Percentiles rank a stretch among this genome's conserved stretches.
Evolutionary conservation across 176 grass and related monocot species (phyloP).

Genomic region (Avena eriantha): DNA sequence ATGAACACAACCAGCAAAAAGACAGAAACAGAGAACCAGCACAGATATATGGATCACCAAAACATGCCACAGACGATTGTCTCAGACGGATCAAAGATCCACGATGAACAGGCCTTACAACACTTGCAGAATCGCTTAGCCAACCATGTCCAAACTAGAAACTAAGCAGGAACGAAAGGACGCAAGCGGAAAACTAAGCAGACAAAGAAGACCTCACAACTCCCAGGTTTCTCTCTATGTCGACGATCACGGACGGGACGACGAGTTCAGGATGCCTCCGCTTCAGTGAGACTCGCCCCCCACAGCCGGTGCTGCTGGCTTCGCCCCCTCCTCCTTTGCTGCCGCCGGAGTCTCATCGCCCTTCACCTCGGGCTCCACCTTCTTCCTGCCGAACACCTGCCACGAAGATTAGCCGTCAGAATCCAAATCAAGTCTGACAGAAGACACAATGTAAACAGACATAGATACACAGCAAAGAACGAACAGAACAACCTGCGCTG

Average conservation of each 20-base stretch:
- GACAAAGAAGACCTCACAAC: neutral
- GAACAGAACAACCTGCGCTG: neutral
- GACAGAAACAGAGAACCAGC: too few species aligned
- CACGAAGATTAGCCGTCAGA: neutral
- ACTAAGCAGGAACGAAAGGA: neutral
- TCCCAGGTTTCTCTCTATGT: neutral
- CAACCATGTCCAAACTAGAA: neutral
- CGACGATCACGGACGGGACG: neutral
- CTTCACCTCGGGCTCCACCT: constrained; percentile 46
- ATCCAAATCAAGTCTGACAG: neutral
- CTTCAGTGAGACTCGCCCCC: constrained; percentile 26
- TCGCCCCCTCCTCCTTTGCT: neutral
- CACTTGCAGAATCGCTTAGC: neutral
- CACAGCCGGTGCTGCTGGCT: neutral
- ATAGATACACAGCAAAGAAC: neutral
- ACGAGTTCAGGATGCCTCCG: constrained; percentile 13
- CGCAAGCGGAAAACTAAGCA: neutral
- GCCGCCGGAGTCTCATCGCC: neutral
- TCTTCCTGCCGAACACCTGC: constrained; percentile 46
- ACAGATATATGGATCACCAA: too few species aligned
- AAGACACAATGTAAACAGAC: neutral
- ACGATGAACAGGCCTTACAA: neutral
- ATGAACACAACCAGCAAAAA: too few species aligned
- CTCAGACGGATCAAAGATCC: neutral
- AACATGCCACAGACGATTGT: too few species aligned